Evolutionary conservation across 2,329 filamentous ascomycete species (phyloP), one percentile per base, ranked within the genome.

Genomic region (Pestalotiopsis sp.): DNA sequence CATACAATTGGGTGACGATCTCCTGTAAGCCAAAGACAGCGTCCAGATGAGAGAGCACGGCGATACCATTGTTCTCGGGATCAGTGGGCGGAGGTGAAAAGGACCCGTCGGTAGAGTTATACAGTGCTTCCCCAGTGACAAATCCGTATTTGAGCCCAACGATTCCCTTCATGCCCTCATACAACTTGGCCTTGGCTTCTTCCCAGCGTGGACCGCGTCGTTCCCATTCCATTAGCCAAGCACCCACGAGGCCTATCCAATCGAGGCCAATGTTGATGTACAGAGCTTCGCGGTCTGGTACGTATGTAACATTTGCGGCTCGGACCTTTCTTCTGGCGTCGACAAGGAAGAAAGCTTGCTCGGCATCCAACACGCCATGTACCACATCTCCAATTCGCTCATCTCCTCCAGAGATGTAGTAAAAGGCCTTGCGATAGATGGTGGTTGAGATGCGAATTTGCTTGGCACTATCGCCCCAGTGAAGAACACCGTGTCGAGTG

Each of bases 401-500:
- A 52, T 90, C 87, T 0, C 87, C 87, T 0, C 87, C 87, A 0
- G 85, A 83, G 2, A 90, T 73, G 72, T 86, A 88, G 77, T 84
- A 90, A 73, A 87, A 89, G 41, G 84, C 82, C 72, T 87, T 87
- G 7, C 88, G 81, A 72, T 89, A 90, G 49, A 86, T 84, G 0
- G 87, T 83, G 17, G 86, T 84, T 0, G 88, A 87, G 23, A 91
- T 88, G 20, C 89, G 86, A 0, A 85, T 86, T 76, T 91, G 89
- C 74, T 91, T 91, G 0, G 85, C 83, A 66, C 86, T 89, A 72
- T 91, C 89, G 17, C 83, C 77, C 78, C 83, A 91, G 71, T 91
- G 89, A 75, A 90, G 87, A 0, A 91, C 86, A 1, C 88, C 88
- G 69, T 91, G 89, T 3, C 89, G 82, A 0, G 89, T 90, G 1